Evolutionary conservation across 192 early-diverging fungal genomes (phyloP), one percentile per base, ranked within the genome.

Genomic region (Coemansia sp.): DNA sequence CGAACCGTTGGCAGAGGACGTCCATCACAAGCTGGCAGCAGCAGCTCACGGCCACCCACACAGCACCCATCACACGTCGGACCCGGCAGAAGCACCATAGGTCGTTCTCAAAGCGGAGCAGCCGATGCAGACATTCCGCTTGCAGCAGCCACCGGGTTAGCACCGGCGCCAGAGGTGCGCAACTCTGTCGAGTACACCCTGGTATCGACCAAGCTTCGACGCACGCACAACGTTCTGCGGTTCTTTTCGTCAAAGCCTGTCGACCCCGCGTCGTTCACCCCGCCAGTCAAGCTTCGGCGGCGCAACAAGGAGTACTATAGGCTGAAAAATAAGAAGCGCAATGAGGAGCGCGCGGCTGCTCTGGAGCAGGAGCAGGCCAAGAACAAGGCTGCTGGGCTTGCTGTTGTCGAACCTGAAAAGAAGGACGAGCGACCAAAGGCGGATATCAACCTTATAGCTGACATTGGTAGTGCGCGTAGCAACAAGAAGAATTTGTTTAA

Each of bases 401-500:
- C 25, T 1, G 32, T 48, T 30, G 29, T 8, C 4, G 50, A 55
- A 2, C 40, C 20, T 3, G 42, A 17, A 32, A 38, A 65, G 38
- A 60, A 59, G 61, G 56, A 51, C 17, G 72, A 76, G 60, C 60
- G 74, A 28, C 71, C 82, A 20, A 84, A 84, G 56, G 73, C 67
- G 1, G 82, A 84, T 54, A 90, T 87, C 5, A 83, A 86, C 12
- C 57, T 88, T 22, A 91, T 91, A 65, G 90, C 91, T 7, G 90
- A 91, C 2, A 80, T 84, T 56, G 90, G 90, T 22, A 88, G 89
- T 2, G 91, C 90, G 40, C 86, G 85, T 10, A 84, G 89, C 18
- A 91, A 93, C 70, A 90, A 89, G 57, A 84, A 91, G 68, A 90
- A 89, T 64, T 55, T 93, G 48, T 93, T 93, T 62, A 91, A 91